Evolutionary conservation across 2,329 filamentous ascomycete genomes (phyloP).

Genomic region (Emydomyces testavorans): DNA sequence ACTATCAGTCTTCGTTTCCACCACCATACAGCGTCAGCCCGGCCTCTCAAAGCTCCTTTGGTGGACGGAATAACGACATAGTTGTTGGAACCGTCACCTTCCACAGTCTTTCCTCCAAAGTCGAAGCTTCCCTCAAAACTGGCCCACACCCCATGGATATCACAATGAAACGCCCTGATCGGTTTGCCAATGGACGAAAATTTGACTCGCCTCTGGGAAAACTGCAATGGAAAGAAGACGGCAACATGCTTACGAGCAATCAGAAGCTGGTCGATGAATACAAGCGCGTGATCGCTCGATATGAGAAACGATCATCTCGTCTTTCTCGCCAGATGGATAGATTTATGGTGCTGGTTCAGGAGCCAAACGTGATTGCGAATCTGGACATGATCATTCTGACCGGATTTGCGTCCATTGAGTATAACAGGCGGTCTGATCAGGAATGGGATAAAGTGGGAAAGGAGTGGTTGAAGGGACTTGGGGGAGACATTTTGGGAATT

Average conservation of each 20-base stretch:
- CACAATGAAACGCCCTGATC: slow-evolving; percentile 15
- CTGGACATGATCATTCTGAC: slow-evolving; percentile 17
- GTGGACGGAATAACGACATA: background rate
- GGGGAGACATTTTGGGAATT: too few species aligned
- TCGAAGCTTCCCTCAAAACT: slow-evolving; percentile 12
- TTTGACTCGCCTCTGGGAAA: slow-evolving; percentile 14
- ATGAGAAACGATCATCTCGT: slow-evolving; percentile 12
- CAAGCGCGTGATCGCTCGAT: slow-evolving; percentile 14
- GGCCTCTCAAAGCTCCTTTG: background rate
- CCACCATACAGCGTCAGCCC: background rate
- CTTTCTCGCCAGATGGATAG: slow-evolving; percentile 7
- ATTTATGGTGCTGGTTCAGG: slow-evolving; percentile 12
- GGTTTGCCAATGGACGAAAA: slow-evolving; percentile 10
- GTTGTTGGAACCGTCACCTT: slow-evolving; percentile 12
- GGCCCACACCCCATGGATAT: slow-evolving; percentile 1
- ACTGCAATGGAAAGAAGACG: slow-evolving; percentile 15
- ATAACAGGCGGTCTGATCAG: slow-evolving; percentile 9
- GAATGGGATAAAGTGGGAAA: slow-evolving; percentile 4
- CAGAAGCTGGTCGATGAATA: slow-evolving; percentile 13
- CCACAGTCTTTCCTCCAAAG: slow-evolving; percentile 16
- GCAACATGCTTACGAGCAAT: slow-evolving; percentile 11
- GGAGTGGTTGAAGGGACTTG: background rate
- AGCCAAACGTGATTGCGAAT: slow-evolving; percentile 6
- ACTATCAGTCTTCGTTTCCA: background rate
- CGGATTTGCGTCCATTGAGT: slow-evolving; percentile 14